Evolutionary conservation across 208 protist species (phyloP).

Genomic region (Tritrichomonas foetus): DNA sequence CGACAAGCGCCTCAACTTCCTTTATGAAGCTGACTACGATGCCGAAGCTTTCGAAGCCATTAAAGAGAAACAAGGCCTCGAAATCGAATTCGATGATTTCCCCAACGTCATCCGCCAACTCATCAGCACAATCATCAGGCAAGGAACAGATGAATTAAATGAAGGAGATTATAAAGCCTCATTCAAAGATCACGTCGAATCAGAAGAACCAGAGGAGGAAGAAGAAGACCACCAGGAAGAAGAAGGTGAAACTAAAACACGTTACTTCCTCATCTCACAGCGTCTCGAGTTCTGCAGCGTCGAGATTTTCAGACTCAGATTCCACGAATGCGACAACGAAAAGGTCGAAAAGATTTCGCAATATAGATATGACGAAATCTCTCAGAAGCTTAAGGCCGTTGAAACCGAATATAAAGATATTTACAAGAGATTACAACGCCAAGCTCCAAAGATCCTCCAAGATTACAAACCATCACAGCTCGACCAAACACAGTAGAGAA

Average conservation of each 20-base stretch:
- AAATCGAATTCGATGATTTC: conserved; percentile 35
- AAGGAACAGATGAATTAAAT: background rate
- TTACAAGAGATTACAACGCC: background rate
- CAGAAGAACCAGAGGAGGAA: background rate
- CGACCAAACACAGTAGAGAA: too few relatives aligned
- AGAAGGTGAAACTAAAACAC: background rate
- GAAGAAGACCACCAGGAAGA: background rate
- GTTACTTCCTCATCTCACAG: background rate
- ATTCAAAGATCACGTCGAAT: background rate
- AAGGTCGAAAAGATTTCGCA: background rate
- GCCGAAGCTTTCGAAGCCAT: background rate
- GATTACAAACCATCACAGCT: background rate
- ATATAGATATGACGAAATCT: background rate
- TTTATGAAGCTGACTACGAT: background rate
- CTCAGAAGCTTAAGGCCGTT: background rate
- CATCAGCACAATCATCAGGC: background rate
- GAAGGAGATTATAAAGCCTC: background rate
- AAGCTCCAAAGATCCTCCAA: background rate
- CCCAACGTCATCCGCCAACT: background rate
- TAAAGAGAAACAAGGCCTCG: background rate
- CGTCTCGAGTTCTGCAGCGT: background rate
- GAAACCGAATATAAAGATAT: background rate
- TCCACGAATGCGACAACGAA: background rate
- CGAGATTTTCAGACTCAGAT: background rate
- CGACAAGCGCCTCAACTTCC: background rate